A percentile compares a stretch with the other conserved stretches of the same genome.
phyloP scores from a whole-genome alignment of 2,329 filamentous ascomycete species.

The Penicillium sp. region DNA sequence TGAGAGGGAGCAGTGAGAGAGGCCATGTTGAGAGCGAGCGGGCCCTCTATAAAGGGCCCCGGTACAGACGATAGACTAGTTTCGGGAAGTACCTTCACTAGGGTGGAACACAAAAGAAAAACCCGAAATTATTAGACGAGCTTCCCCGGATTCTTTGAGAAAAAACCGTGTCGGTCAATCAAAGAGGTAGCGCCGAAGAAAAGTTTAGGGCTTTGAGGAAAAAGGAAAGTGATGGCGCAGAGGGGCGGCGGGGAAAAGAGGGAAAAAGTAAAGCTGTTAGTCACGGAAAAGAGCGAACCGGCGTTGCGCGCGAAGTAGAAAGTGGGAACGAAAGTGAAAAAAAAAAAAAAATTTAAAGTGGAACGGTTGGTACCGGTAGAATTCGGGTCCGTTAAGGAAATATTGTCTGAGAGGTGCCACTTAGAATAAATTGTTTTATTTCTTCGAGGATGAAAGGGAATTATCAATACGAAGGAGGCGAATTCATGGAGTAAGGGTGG shows the following conservation, averaged over 20 bases:
- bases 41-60: constrained; percentile 29
- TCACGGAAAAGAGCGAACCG: constrained; percentile 32
- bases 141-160: constrained; percentile 34
- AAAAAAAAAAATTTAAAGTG: background rate
- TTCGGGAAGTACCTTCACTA: constrained; percentile 10
- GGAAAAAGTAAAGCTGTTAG: constrained; percentile 33
- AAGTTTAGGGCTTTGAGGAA: constrained; percentile 11
- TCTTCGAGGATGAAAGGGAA: background rate
- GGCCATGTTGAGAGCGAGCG: constrained; percentile 29
- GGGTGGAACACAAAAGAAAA: constrained; percentile 9
- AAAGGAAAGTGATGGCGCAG: constrained; percentile 15
- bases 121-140: constrained; percentile 14
- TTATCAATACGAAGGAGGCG: background rate
- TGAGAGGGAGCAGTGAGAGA: constrained; percentile 25
- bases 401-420: background rate
- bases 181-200: constrained; percentile 12
- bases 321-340: background rate
- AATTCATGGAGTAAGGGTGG: constrained; percentile 3
- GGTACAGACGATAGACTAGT: constrained; percentile 6
- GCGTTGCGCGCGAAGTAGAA: constrained; percentile 10
- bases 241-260: constrained; percentile 23
- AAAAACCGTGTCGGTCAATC: constrained; percentile 20
- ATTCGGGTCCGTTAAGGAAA: background rate
- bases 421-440: background rate
- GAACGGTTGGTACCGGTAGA: background rate